These are phyloP conservation scores for Phyllosticta citriasiana DNA, from an alignment of 2,329 filamentous ascomycete species.

Conservation along the genomic window DNA sequence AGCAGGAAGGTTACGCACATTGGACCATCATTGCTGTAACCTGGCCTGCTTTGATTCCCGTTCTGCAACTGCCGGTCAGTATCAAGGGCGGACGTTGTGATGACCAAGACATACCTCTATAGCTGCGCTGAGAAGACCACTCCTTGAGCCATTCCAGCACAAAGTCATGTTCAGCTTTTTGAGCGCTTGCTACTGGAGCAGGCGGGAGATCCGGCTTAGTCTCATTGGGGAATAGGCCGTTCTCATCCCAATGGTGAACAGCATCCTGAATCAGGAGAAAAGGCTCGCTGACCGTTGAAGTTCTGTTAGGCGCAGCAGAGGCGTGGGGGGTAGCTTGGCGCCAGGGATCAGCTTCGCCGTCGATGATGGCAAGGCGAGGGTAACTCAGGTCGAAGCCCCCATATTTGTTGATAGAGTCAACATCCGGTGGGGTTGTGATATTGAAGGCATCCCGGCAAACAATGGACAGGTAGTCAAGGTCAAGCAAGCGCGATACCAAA, in stretches of 20 bases:
- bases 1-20: not conserved
- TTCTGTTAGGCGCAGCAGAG: slow-evolving; percentile 46
- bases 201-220: slow-evolving; percentile 51
- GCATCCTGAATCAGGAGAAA: slow-evolving; percentile 64
- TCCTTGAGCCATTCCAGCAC: slow-evolving; percentile 59
- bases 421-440: slow-evolving; percentile 52
- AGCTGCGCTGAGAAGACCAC: slow-evolving; percentile 31
- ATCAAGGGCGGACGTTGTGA: not conserved
- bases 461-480: slow-evolving; percentile 50
- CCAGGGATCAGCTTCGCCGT: slow-evolving; percentile 75
- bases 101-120: not conserved
- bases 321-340: slow-evolving; percentile 62
- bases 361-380: slow-evolving; percentile 65
- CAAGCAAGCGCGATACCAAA: slow-evolving; percentile 60
- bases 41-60: not conserved
- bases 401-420: slow-evolving; percentile 62
- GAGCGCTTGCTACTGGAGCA: slow-evolving; percentile 46
- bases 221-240: slow-evolving; percentile 54
- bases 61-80: slow-evolving; percentile 1
- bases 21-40: not conserved
- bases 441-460: slow-evolving; percentile 62
- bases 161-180: slow-evolving; percentile 49
- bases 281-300: slow-evolving; percentile 55
- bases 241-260: slow-evolving; percentile 76
- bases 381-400: slow-evolving; percentile 66